Percentiles rank a stretch among this genome's conserved stretches.
These are phyloP conservation scores for Magnolia changhungtana DNA, from an alignment of 164 flowering plant genomes.

Conservation along the genomic window DNA sequence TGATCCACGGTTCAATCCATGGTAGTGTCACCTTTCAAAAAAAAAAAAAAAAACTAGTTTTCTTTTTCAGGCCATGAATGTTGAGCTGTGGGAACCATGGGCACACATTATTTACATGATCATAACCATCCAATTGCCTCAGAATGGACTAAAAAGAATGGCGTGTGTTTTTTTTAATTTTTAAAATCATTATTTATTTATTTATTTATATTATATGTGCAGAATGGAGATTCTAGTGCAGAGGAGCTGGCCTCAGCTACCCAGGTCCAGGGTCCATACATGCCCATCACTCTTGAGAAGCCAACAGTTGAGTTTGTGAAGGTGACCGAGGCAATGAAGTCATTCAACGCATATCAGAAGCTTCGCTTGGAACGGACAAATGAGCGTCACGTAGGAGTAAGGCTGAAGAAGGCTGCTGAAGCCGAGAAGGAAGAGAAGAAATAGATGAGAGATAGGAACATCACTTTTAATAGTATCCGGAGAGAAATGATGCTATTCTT, in stretches of 20 bases:
- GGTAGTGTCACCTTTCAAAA: too few relatives aligned
- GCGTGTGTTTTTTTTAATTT: too few relatives aligned
- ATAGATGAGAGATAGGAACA: conserved; percentile 12
- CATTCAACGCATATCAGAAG: conserved; percentile 50
- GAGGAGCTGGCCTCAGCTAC: conserved; percentile 49
- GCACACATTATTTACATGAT: too few relatives aligned
- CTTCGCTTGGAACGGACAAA: conserved; percentile 48
- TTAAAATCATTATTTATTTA: too few relatives aligned
- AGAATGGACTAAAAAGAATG: too few relatives aligned
- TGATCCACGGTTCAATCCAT: too few relatives aligned
- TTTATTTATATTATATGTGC: neutral
- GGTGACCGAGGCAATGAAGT: conserved; percentile 48
- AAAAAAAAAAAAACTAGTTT: too few relatives aligned
- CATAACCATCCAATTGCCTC: too few relatives aligned
- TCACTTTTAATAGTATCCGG: neutral
- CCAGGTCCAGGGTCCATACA: conserved; percentile 36
- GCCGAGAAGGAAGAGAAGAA: conserved; percentile 70
- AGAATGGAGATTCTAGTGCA: conserved; percentile 44
- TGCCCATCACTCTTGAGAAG: conserved; percentile 47
- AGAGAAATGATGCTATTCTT: neutral
- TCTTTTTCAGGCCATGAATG: too few relatives aligned
- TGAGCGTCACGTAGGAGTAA: conserved; percentile 38
- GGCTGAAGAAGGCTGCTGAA: conserved; percentile 59
- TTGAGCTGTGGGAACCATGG: too few relatives aligned
- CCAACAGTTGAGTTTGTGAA: conserved; percentile 46